A percentile compares a stretch with the other conserved stretches of the same genome.
Conservation (phyloP, 352 stramenopile species). For the Globisporangium nunn region DNA sequence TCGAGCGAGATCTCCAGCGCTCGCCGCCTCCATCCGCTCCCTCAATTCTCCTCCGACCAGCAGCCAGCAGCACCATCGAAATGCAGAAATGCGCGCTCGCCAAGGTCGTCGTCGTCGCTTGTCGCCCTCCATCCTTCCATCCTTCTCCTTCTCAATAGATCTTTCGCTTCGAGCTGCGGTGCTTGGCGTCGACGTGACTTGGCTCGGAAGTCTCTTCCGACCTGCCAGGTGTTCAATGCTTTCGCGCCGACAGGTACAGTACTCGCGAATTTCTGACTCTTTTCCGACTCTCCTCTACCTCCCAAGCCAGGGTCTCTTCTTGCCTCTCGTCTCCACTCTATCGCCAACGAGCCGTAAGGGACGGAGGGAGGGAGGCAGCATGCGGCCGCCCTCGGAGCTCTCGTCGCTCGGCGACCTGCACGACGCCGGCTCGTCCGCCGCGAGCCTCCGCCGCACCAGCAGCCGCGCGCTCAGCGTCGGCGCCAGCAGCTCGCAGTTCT, state of each 20-base stretch:
- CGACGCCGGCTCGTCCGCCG: constrained; percentile 5
- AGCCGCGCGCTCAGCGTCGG: not conserved
- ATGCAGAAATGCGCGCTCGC: not conserved
- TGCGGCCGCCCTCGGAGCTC: constrained; percentile 10
- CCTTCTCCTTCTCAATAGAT: not conserved
- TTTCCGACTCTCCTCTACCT: not conserved
- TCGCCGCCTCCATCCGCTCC: not conserved
- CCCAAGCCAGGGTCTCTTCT: not conserved
- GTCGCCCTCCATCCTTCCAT: not conserved
- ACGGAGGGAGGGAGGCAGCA: not conserved
- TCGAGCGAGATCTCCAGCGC: not conserved
- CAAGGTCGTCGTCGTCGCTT: not conserved
- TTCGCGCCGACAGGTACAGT: too few relatives aligned
- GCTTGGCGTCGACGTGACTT: not conserved
- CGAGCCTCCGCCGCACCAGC: constrained; percentile 1
- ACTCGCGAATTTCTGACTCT: not conserved
- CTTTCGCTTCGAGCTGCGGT: not conserved
- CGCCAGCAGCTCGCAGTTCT: not conserved
- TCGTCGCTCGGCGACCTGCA: constrained; percentile 14
- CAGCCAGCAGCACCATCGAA: constrained; percentile 1
- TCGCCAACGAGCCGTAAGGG: not conserved
- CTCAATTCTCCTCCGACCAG: not conserved
- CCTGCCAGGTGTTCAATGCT: not conserved
- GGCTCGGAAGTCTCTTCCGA: not conserved
- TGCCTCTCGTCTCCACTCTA: not conserved